These are phyloP conservation scores for Fonsecaea multimorphosa DNA, from an alignment of 2,329 filamentous ascomycete genomes.

Conservation along the genomic window DNA sequence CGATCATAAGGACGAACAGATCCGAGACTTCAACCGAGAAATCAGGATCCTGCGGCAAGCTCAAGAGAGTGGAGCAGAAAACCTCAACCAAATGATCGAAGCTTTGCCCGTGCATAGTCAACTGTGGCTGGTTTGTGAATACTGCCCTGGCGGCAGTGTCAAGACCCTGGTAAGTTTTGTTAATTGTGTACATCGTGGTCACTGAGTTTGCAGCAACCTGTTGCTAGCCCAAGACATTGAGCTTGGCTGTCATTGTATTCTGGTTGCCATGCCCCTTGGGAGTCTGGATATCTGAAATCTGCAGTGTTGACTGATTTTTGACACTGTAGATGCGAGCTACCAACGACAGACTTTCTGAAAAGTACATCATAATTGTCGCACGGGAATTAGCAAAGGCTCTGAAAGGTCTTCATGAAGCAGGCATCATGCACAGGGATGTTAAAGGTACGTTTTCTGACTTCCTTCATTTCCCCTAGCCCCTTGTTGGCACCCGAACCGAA, in stretches of 20 bases:
- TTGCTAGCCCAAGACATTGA: neutral
- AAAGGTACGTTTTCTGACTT: slow-evolving; percentile 56
- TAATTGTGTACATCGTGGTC: slow-evolving; percentile 51
- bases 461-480: neutral
- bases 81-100: slow-evolving; percentile 69
- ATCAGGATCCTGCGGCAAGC: slow-evolving; percentile 68
- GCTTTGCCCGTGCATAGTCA: slow-evolving; percentile 68
- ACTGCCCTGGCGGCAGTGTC: slow-evolving; percentile 70
- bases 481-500: neutral
- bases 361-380: slow-evolving; percentile 68
- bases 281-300: neutral
- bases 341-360: slow-evolving; percentile 60
- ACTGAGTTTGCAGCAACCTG: neutral
- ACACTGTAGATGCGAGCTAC: slow-evolving; percentile 52
- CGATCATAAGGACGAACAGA: slow-evolving; percentile 56
- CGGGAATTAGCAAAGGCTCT: slow-evolving; percentile 67
- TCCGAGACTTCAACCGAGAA: slow-evolving; percentile 65
- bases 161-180: slow-evolving; percentile 56
- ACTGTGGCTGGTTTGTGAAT: slow-evolving; percentile 71
- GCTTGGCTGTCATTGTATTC: neutral
- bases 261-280: slow-evolving; percentile 38
- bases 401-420: slow-evolving; percentile 68
- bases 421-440: slow-evolving; percentile 69
- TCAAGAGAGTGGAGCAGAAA: slow-evolving; percentile 66
- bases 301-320: neutral